Conservation (phyloP, 2,329 filamentous ascomycete genomes). For the Tolypocladium nubicola region DNA sequence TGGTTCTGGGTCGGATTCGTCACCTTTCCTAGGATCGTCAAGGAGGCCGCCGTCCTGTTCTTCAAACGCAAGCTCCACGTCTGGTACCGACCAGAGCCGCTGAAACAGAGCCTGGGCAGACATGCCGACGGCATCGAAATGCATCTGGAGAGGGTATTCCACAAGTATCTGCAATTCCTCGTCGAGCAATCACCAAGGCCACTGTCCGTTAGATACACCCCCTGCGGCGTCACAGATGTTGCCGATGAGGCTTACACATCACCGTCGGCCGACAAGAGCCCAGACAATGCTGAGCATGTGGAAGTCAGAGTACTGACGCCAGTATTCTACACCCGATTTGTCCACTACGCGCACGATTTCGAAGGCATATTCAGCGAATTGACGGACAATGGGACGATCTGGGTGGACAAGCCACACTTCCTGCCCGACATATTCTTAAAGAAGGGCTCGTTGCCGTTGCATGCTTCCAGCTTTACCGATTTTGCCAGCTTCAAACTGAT, state of each 20-base stretch:
- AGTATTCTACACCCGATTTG: slow-evolving; percentile 55
- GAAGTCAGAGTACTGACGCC: slow-evolving; percentile 52
- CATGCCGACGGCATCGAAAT: slow-evolving; percentile 38
- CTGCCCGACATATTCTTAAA: slow-evolving; percentile 35
- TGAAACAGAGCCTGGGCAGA: slow-evolving; percentile 43
- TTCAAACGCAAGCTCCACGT: slow-evolving; percentile 48
- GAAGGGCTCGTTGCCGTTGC: slow-evolving; percentile 23
- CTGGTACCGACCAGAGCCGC: slow-evolving; percentile 55
- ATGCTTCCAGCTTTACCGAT: slow-evolving; percentile 23
- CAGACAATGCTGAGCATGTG: slow-evolving; percentile 23
- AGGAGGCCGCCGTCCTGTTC: slow-evolving; percentile 48
- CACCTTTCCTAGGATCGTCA: slow-evolving; percentile 55
- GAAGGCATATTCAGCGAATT: slow-evolving; percentile 52
- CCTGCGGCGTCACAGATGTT: slow-evolving; percentile 33
- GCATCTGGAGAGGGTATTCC: slow-evolving; percentile 34
- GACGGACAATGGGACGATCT: slow-evolving; percentile 47
- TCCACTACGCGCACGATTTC: slow-evolving; percentile 50
- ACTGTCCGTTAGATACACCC: slow-evolving; percentile 41
- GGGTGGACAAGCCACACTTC: slow-evolving; percentile 42
- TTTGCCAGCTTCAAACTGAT: slow-evolving; percentile 32
- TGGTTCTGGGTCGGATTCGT: slow-evolving; percentile 62
- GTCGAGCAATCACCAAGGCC: slow-evolving; percentile 33
- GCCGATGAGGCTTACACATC: slow-evolving; percentile 28
- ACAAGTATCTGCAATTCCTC: slow-evolving; percentile 35
- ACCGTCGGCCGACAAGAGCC: slow-evolving; percentile 9